phyloP scores from a whole-genome alignment of 768 basidiomycete species.

The Dentipellis fragilis region DNA sequence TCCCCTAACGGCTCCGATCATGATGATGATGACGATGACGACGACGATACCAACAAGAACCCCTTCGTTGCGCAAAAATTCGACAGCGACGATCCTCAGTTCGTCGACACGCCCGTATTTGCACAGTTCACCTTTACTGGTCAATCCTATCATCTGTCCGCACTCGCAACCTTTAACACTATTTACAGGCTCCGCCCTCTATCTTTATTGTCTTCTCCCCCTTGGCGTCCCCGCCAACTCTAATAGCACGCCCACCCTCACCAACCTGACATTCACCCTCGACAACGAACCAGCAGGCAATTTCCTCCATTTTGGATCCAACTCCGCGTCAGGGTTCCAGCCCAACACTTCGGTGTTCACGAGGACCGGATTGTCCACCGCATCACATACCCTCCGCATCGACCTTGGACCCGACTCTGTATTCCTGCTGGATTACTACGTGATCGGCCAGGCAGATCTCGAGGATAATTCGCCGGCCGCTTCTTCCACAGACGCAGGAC shows the following conservation, averaged over 20 bases:
- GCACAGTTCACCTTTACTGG: slow-evolving; percentile 36
- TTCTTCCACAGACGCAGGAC: not conserved
- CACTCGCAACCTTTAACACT: not conserved
- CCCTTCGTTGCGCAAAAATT: slow-evolving; percentile 10
- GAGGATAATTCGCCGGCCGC: not conserved
- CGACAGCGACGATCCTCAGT: slow-evolving; percentile 22
- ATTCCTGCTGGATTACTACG: slow-evolving; percentile 39
- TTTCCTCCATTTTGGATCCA: slow-evolving; percentile 23
- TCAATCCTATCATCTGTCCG: slow-evolving; percentile 11
- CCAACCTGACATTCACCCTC: slow-evolving; percentile 35
- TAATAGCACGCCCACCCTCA: slow-evolving; percentile 25
- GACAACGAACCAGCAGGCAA: slow-evolving; percentile 24
- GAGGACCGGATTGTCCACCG: slow-evolving; percentile 24
- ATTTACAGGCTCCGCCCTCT: slow-evolving; percentile 36
- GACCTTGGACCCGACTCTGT: slow-evolving; percentile 33
- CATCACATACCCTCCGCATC: slow-evolving; percentile 32
- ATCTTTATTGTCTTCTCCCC: slow-evolving; percentile 33
- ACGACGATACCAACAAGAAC: not conserved
- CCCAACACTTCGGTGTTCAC: slow-evolving; percentile 30
- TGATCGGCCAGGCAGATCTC: slow-evolving; percentile 24
- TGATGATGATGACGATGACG: not conserved
- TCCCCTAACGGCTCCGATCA: too few relatives aligned
- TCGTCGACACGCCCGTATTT: slow-evolving; percentile 23
- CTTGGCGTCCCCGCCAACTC: slow-evolving; percentile 13
- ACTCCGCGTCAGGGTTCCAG: slow-evolving; percentile 19